Evolutionary conservation across 2,329 filamentous ascomycete genomes (phyloP), one percentile per base, ranked within the genome.

Genomic region (Sporothrix protearum): DNA sequence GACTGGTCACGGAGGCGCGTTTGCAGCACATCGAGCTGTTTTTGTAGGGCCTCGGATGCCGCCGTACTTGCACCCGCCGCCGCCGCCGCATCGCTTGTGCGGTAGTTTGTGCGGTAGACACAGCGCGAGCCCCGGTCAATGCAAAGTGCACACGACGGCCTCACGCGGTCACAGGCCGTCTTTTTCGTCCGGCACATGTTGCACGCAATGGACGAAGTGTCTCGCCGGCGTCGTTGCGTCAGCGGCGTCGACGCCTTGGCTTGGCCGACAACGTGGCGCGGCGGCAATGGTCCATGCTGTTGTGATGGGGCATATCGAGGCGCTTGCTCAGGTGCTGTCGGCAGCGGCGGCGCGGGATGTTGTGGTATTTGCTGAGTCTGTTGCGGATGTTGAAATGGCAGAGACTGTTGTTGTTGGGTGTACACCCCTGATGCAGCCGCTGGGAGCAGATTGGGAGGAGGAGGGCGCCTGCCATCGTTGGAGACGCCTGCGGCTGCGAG

Each of bases 101-200:
- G 67, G 49, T 70, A 57, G 39, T 42, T 72, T 16, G 71, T 71
- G 22, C 71, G 69, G 47, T 73, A 71, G 7, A 66, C 53, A 22
- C 71, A 71, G 19, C 45, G 51, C 14, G 51, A 10, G 16, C 70
- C 70, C 3, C 71, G 53, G 36, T 73, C 64, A 7, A 64, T 70
- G 51, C 72, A 73, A 6, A 63, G 57, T 47, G 72, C 64, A 45
- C 72, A 73, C 1, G 57, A 57, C 10, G 72, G 72, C 16, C 68
- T 59, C 8, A 55, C 22, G 14, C 66, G 57, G 39, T 73, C 69
- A 9, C 72, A 73, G 0, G 67, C 67, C 2, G 70, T 73, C 42
- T 71, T 73, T 28, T 70, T 73, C 1, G 72, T 33, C 16, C 72
- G 72, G 45, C 72, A 73, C 42, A 45, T 59, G 51, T 73, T 71